phyloP scores from a whole-genome alignment of 805 yeast genomes.

The Wickerhamomyces bisporus region DNA sequence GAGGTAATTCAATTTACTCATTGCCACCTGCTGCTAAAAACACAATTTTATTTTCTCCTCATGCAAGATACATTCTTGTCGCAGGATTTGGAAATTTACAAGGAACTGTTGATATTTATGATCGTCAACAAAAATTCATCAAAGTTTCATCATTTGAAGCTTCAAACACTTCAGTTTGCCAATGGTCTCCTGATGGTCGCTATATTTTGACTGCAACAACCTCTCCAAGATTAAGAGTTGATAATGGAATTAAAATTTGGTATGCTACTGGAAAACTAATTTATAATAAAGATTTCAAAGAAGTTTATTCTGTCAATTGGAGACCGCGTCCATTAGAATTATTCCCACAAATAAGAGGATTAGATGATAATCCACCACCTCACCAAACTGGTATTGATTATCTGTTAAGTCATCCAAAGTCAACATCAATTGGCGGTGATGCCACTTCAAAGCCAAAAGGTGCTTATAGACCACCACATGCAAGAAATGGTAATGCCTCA shows the following conservation, averaged over 20 bases:
- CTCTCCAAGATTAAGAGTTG: conserved; percentile 93
- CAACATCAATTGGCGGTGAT: conserved; percentile 21
- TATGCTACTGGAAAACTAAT: conserved; percentile 81
- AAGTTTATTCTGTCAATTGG: conserved; percentile 81
- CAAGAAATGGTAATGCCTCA: conserved; percentile 45
- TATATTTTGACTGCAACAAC: conserved; percentile 93
- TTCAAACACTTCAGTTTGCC: conserved; percentile 90
- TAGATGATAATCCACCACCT: conserved; percentile 54
- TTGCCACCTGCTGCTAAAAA: conserved; percentile 86
- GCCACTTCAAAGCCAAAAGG: conserved; percentile 61
- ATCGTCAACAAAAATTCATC: conserved; percentile 78
- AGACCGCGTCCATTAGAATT: conserved; percentile 43
- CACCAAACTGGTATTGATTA: conserved; percentile 67
- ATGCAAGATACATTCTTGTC: conserved; percentile 82
- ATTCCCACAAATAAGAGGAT: conserved; percentile 33
- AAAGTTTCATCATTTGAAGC: conserved; percentile 84
- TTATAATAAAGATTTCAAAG: conserved; percentile 73
- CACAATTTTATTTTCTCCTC: conserved; percentile 89
- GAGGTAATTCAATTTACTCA: conserved; percentile 82
- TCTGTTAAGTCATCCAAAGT: conserved; percentile 32
- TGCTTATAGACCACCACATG: conserved; percentile 97
- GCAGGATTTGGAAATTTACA: conserved; percentile 98
- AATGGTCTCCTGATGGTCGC: conserved; percentile 97
- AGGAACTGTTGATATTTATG: conserved; percentile 93
- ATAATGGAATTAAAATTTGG: conserved; percentile 92